phyloP scores from a whole-genome alignment of 345 rosid genomes.

The Erucastrum elatum region DNA sequence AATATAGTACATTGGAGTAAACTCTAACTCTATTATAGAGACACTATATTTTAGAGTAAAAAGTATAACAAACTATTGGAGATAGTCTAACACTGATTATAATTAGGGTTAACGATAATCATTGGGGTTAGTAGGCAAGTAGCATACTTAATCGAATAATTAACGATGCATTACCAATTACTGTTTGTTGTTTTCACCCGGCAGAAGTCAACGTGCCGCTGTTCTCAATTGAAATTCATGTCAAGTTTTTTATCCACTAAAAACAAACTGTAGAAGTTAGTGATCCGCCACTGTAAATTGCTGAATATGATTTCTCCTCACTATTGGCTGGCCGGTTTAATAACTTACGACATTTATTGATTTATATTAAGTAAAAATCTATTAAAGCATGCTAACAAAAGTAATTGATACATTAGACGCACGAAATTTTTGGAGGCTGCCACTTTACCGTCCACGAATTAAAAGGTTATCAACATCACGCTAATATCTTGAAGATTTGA shows the following conservation, averaged over 20 bases:
- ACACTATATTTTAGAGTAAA: too few relatives aligned
- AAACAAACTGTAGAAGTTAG: conserved; percentile 12
- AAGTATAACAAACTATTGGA: too few relatives aligned
- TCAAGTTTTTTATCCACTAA: conserved; percentile 10
- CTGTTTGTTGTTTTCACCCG: not conserved
- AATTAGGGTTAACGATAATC: conserved; percentile 13
- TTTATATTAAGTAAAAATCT: conserved; percentile 2
- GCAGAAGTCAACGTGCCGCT: conserved; percentile 13
- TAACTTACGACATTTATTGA: not conserved
- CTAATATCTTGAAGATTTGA: conserved; percentile 22
- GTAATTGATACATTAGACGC: conserved; percentile 37
- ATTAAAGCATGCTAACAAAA: conserved; percentile 27
- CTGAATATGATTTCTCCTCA: not conserved
- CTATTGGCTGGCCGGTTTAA: conserved; percentile 39
- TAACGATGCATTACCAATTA: not conserved
- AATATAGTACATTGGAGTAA: too few relatives aligned
- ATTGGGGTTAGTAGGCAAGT: not conserved
- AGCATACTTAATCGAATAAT: not conserved
- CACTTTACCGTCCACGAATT: conserved; percentile 43
- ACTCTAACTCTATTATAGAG: too few relatives aligned
- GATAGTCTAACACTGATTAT: conserved; percentile 6
- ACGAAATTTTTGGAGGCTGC: conserved; percentile 30
- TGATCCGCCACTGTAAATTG: conserved; percentile 27
- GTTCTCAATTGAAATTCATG: conserved; percentile 16
- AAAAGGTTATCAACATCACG: conserved; percentile 32